Conservation (phyloP, 176 grass and related monocot species). For the Eremochloa ophiuroides region DNA sequence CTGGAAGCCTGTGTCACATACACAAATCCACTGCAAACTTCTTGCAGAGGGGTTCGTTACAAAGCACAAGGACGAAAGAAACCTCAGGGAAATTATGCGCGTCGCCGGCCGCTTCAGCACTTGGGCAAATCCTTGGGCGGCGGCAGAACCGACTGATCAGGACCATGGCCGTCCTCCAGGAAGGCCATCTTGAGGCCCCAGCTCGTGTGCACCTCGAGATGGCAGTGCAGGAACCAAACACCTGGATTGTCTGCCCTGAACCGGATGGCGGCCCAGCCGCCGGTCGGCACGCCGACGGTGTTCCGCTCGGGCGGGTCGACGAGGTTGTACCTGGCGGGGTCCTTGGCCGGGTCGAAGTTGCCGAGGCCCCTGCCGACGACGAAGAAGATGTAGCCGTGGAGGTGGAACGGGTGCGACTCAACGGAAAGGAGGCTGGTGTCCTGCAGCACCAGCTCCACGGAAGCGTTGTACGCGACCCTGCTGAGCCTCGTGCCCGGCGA, state of each 20-base stretch:
- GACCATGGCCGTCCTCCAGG: conserved; percentile 40
- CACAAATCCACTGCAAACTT: conserved; percentile 20
- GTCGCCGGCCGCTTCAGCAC: conserved; percentile 29
- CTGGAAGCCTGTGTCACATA: background rate
- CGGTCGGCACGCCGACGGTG: conserved; percentile 56
- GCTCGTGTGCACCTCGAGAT: conserved; percentile 55
- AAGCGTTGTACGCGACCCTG: conserved; percentile 55
- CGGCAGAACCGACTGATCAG: conserved; percentile 36
- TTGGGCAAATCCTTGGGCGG: conserved; percentile 52
- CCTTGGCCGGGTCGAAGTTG: conserved; percentile 55
- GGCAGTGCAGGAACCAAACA: conserved; percentile 71
- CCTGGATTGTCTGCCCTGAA: conserved; percentile 57
- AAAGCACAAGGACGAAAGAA: background rate
- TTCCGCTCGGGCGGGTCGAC: conserved; percentile 62
- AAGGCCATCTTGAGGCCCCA: conserved; percentile 67
- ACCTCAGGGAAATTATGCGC: background rate
- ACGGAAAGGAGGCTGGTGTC: conserved; percentile 54
- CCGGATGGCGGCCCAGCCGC: conserved; percentile 55
- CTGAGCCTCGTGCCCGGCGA: conserved; percentile 49
- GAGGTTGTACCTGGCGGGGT: conserved; percentile 48
- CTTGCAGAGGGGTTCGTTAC: background rate
- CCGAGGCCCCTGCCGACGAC: conserved; percentile 51
- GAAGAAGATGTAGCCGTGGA: conserved; percentile 70
- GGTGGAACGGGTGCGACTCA: conserved; percentile 69
- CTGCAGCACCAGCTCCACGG: conserved; percentile 61